Evolutionary conservation across 2,329 filamentous ascomycete species (phyloP).

Genomic region (Sphaerulina populicola): DNA sequence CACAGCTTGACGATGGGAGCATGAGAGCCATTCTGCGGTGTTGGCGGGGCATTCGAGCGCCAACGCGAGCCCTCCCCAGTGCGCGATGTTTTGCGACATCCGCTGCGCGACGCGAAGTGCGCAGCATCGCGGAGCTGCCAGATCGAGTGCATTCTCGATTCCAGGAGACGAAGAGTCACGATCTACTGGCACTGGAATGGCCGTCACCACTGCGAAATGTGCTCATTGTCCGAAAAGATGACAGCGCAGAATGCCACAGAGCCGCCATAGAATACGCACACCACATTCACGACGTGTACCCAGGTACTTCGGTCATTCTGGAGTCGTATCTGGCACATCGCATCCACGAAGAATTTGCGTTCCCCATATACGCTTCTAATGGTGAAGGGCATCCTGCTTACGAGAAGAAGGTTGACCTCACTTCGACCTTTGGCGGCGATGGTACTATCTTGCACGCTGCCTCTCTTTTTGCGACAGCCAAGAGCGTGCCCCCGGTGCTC

Average conservation of each 20-base stretch:
- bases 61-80: conserved; percentile 11
- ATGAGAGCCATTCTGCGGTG: conserved; percentile 28
- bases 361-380: conserved; percentile 57
- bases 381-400: conserved; percentile 46
- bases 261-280: conserved; percentile 52
- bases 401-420: conserved; percentile 74
- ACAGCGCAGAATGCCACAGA: conserved; percentile 47
- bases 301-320: conserved; percentile 70
- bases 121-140: conserved; percentile 45
- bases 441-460: conserved; percentile 81
- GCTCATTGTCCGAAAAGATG: conserved; percentile 59
- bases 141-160: conserved; percentile 55
- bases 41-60: conserved; percentile 18
- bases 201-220: conserved; percentile 60
- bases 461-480: conserved; percentile 73
- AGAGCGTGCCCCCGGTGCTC: conserved; percentile 77
- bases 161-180: conserved; percentile 51
- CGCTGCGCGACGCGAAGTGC: conserved; percentile 40
- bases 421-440: conserved; percentile 86
- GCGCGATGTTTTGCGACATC: conserved; percentile 45
- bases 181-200: conserved; percentile 60
- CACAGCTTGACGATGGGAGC: conserved; percentile 22
- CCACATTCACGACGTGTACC: conserved; percentile 72
- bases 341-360: conserved; percentile 61
- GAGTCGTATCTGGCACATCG: conserved; percentile 66